Evolutionary conservation across 2,329 filamentous ascomycete genomes (phyloP).

Genomic region (Neofusicoccum sp.): DNA sequence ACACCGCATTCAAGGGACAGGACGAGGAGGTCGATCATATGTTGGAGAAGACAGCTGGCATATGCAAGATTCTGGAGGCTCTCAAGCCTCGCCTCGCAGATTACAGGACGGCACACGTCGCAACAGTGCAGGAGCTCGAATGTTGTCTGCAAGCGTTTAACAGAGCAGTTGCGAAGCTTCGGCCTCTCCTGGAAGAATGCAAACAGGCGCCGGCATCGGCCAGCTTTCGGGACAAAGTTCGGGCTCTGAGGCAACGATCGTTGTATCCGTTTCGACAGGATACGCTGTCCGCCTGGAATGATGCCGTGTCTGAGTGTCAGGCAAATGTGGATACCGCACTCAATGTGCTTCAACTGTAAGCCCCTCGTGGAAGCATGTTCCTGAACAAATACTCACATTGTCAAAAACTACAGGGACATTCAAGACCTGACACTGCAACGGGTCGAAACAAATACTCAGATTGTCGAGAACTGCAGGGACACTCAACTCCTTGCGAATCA

Average conservation of each 20-base stretch:
- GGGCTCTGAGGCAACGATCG: background rate
- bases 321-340: background rate
- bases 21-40: background rate
- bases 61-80: background rate
- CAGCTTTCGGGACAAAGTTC: background rate
- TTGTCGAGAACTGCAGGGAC: no score
- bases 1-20: slow-evolving; percentile 3
- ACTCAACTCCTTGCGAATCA: no score
- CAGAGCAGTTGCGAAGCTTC: background rate
- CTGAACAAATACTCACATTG: no score
- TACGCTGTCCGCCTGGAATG: background rate
- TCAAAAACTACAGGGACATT: no score
- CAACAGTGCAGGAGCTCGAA: background rate
- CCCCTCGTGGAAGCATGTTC: no score
- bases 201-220: background rate
- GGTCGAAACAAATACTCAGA: no score
- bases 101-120: background rate
- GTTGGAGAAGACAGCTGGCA: background rate
- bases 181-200: background rate
- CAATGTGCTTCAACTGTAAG: background rate
- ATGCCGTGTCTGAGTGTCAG: background rate
- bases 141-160: background rate
- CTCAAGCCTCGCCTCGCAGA: background rate
- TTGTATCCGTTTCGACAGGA: background rate
- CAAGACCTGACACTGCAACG: no score